Percentiles rank a stretch among this genome's conserved stretches.
These are phyloP conservation scores for Dorcoceras hygrometricum DNA, from an alignment of 257 asterid genomes.

Conservation along the genomic window DNA sequence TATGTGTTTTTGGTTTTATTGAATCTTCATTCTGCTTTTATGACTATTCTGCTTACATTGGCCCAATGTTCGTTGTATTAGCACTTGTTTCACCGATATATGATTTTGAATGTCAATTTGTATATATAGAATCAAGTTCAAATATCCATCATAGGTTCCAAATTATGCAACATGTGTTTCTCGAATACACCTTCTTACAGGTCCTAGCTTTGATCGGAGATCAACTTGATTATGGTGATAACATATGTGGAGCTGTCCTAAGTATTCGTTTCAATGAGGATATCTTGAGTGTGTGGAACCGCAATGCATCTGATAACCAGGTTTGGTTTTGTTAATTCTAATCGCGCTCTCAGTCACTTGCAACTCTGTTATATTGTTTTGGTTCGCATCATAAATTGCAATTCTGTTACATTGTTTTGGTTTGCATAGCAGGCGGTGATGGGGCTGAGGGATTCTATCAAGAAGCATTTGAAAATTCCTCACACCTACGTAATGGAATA, in stretches of 20 bases:
- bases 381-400: conserved; percentile 9
- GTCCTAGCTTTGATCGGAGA: conserved; percentile 92
- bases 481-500: conserved; percentile 88
- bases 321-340: conserved; percentile 31
- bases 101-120: background rate
- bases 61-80: background rate
- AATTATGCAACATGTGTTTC: background rate
- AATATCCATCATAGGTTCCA: background rate
- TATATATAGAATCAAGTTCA: background rate
- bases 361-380: background rate
- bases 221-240: conserved; percentile 87
- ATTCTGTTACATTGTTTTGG: background rate
- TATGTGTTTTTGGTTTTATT: background rate
- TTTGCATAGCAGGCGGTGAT: conserved; percentile 66
- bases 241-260: conserved; percentile 86
- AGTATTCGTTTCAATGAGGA: conserved; percentile 97
- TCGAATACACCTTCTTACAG: conserved; percentile 33
- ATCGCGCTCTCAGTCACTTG: background rate
- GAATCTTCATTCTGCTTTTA: background rate
- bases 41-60: background rate
- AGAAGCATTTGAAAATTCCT: conserved; percentile 88
- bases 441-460: conserved; percentile 88
- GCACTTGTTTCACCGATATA: background rate
- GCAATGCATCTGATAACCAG: conserved; percentile 95
- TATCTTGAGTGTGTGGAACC: conserved; percentile 94